Conservation (phyloP, 352 stramenopile genomes). For the Pythium chondricola region DNA sequence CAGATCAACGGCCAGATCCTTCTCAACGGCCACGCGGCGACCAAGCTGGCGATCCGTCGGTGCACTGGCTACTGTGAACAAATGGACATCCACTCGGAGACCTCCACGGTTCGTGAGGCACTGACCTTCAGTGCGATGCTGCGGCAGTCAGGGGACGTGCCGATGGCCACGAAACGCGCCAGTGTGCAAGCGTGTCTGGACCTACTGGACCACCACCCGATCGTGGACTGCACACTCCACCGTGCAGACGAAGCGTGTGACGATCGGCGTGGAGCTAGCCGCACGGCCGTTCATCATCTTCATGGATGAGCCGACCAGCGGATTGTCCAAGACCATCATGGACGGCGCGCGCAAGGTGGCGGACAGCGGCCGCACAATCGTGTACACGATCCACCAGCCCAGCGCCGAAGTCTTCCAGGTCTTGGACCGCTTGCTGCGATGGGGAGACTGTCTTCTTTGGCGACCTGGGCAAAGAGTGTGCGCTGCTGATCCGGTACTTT, state of each 20-base stretch:
- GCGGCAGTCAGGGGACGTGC: conserved; percentile 19
- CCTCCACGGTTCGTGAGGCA: conserved; percentile 65
- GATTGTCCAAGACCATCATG: conserved; percentile 32
- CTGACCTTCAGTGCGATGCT: conserved; percentile 77
- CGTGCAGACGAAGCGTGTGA: conserved; percentile 25
- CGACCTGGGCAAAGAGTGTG: neutral
- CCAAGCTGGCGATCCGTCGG: conserved; percentile 7
- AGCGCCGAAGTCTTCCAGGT: conserved; percentile 10
- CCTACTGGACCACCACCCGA: conserved; percentile 50
- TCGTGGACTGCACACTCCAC: conserved; percentile 17
- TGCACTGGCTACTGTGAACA: conserved; percentile 19
- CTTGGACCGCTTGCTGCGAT: conserved; percentile 6
- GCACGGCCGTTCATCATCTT: conserved; percentile 25
- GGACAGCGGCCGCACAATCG: conserved; percentile 69
- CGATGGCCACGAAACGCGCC: conserved; percentile 8
- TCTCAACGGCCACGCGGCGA: conserved; percentile 59
- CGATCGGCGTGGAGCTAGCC: conserved; percentile 25
- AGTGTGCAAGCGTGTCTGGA: conserved; percentile 62
- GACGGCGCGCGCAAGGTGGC: conserved; percentile 68
- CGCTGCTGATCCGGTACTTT: conserved; percentile 2
- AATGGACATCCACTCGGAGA: conserved; percentile 9
- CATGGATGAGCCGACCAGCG: conserved; percentile 18
- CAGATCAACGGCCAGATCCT: conserved; percentile 58
- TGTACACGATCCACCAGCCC: conserved; percentile 31
- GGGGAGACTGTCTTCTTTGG: conserved; percentile 3